phyloP scores from a whole-genome alignment of 331 rosid species.

The Telfairia occidentalis region DNA sequence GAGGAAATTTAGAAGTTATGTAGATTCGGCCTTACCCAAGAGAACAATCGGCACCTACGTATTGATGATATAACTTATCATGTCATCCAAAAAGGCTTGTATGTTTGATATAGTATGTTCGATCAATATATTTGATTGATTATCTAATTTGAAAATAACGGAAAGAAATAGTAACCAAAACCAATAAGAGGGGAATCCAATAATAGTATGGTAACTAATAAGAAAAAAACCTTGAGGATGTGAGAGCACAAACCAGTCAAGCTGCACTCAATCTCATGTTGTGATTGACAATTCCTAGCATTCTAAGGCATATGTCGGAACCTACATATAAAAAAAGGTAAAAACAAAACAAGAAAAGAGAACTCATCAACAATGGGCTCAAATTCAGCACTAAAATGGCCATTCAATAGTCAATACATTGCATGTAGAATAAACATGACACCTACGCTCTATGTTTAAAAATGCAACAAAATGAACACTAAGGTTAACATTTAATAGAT shows the following conservation, averaged over 20 bases:
- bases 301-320: slow-evolving; percentile 43
- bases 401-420: not conserved
- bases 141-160: not conserved
- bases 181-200: not conserved
- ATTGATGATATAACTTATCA: not conserved
- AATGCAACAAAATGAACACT: not conserved
- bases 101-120: not conserved
- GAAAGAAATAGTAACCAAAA: not conserved
- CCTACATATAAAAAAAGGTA: slow-evolving; percentile 15
- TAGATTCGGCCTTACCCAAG: not conserved
- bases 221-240: not conserved
- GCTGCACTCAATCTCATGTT: slow-evolving; percentile 13
- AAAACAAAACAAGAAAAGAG: slow-evolving; percentile 6
- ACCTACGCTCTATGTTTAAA: not conserved
- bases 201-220: not conserved
- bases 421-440: not conserved
- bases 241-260: slow-evolving; percentile 21
- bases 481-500: not conserved
- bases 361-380: not conserved
- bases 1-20: not conserved
- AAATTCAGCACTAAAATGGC: not conserved
- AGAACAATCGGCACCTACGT: too few species aligned
- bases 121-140: not conserved
- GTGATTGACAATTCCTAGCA: slow-evolving; percentile 27
- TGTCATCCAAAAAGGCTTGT: not conserved